phyloP scores from a whole-genome alignment of 495 filamentous ascomycete species.

The Hyaloscypha hepaticicola region DNA sequence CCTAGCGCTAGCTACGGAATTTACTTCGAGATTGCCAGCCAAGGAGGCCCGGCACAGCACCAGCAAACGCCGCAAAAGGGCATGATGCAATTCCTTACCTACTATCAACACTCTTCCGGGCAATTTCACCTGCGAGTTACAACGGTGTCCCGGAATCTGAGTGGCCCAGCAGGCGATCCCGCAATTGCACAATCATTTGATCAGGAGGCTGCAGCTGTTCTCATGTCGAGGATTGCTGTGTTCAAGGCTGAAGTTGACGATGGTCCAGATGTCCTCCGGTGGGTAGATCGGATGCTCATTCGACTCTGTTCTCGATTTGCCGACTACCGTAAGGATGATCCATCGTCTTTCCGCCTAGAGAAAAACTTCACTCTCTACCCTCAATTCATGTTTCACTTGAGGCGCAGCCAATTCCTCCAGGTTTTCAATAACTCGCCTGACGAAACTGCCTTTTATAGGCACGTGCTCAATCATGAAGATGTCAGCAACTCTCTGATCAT shows the following conservation, averaged over 20 bases:
- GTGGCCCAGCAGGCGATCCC: conserved; percentile 94
- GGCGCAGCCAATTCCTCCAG: conserved; percentile 95
- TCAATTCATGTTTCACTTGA: conserved; percentile 99
- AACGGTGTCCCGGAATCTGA: conserved; percentile 87
- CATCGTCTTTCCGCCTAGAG: conserved; percentile 94
- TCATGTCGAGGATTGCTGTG: conserved; percentile 98
- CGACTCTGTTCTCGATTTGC: conserved; percentile 94
- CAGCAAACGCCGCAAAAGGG: conserved; percentile 86
- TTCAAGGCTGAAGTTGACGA: conserved; percentile 99
- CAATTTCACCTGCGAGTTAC: conserved; percentile 96
- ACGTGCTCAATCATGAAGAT: conserved; percentile 97
- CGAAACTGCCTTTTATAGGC: conserved; percentile 97
- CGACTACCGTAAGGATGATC: conserved; percentile 98
- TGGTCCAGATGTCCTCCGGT: conserved; percentile 96
- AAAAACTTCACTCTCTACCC: conserved; percentile 99
- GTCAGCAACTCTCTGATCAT: conserved; percentile 95
- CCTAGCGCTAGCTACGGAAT: conserved; percentile 90
- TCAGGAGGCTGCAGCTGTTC: conserved; percentile 94
- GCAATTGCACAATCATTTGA: conserved; percentile 97
- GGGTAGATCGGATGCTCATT: conserved; percentile 99
- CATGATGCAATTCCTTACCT: conserved; percentile 98
- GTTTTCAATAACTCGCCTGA: conserved; percentile 99
- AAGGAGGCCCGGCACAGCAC: conserved; percentile 83
- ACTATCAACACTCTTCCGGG: conserved; percentile 96
- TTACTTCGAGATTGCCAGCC: conserved; percentile 97